Percentiles rank a stretch among this genome's conserved stretches.
Evolutionary conservation across 2,329 filamentous ascomycete genomes (phyloP).

Genomic region (Colletotrichum magnum): DNA sequence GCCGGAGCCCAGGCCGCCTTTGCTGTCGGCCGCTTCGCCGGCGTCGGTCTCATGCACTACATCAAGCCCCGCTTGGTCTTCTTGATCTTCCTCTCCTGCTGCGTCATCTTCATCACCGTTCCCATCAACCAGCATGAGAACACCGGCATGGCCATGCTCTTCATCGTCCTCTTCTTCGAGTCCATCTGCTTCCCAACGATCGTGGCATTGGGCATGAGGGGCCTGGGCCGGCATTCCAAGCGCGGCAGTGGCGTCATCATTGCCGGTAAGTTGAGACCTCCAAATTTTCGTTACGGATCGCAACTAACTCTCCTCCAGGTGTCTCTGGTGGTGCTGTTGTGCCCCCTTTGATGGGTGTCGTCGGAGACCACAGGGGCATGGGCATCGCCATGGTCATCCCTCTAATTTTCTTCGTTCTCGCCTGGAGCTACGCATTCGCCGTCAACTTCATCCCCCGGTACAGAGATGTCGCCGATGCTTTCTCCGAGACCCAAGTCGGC

Average conservation of each 20-base stretch:
- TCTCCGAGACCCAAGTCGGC: slow-evolving; percentile 62
- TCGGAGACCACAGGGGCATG: slow-evolving; percentile 64
- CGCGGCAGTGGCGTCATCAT: slow-evolving; percentile 77
- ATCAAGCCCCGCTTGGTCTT: slow-evolving; percentile 50
- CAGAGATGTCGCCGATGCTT: slow-evolving; percentile 72
- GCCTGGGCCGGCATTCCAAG: slow-evolving; percentile 81
- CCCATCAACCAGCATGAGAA: slow-evolving; percentile 64
- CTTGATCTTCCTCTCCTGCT: slow-evolving; percentile 63
- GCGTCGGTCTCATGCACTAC: slow-evolving; percentile 64
- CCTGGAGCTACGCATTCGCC: slow-evolving; percentile 69
- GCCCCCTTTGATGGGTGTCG: slow-evolving; percentile 78
- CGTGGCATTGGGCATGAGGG: slow-evolving; percentile 70
- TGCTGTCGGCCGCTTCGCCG: slow-evolving; percentile 79
- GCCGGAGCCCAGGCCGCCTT: slow-evolving; percentile 83
- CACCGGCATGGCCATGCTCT: slow-evolving; percentile 68
- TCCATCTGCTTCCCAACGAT: slow-evolving; percentile 73
- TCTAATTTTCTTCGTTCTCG: slow-evolving; percentile 69
- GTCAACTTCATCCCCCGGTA: slow-evolving; percentile 79
- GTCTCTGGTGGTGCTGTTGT: slow-evolving; percentile 82
- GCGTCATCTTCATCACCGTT: slow-evolving; percentile 65
- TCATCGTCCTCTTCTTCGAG: slow-evolving; percentile 70
- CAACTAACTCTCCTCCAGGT: slow-evolving; percentile 75
- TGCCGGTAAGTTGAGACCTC: slow-evolving; percentile 55
- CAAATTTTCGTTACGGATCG: neutral
- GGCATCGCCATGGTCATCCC: slow-evolving; percentile 78